phyloP scores from a whole-genome alignment of 2,329 filamentous ascomycete genomes.

The Pyrenophora teres region DNA sequence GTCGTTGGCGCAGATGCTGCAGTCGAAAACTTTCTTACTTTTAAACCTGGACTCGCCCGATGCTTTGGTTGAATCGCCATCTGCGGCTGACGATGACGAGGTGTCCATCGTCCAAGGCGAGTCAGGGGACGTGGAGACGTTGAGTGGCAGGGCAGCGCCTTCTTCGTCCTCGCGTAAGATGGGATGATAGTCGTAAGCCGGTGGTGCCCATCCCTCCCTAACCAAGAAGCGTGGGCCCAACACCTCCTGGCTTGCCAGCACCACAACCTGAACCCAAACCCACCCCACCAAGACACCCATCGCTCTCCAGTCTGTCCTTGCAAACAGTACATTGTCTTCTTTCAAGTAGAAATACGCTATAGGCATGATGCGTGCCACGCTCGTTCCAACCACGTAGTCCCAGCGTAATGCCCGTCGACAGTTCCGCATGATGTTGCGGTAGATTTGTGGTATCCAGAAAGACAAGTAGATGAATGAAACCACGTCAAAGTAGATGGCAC shows the following conservation, averaged over 20 bases:
- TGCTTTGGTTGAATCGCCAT: constrained; percentile 17
- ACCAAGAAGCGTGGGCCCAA: constrained; percentile 88
- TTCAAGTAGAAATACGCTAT: constrained; percentile 85
- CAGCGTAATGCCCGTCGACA: constrained; percentile 89
- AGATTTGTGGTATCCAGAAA: constrained; percentile 90
- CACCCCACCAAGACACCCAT: constrained; percentile 72
- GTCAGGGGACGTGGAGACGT: constrained; percentile 51
- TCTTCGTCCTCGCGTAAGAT: constrained; percentile 84
- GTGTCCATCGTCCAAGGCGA: constrained; percentile 15
- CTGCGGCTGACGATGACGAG: constrained; percentile 15
- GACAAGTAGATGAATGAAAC: constrained; percentile 80
- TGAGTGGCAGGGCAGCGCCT: constrained; percentile 76
- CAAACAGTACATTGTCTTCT: constrained; percentile 79
- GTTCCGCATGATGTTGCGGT: constrained; percentile 87
- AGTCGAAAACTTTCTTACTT: constrained; percentile 74
- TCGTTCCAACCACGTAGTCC: constrained; percentile 88
- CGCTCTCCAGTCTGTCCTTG: constrained; percentile 67
- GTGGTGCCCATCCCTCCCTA: constrained; percentile 67
- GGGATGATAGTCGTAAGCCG: constrained; percentile 93
- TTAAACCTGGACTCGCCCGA: constrained; percentile 56
- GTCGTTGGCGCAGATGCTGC: constrained; percentile 90
- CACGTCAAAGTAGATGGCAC: constrained; percentile 62
- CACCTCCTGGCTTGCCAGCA: constrained; percentile 80
- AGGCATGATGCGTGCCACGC: constrained; percentile 74
- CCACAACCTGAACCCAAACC: constrained; percentile 84